Percentiles rank a stretch among this genome's conserved stretches.
Evolutionary conservation across 192 early-diverging fungal genomes (phyloP).

Genomic region (Funneliformis geosporum): DNA sequence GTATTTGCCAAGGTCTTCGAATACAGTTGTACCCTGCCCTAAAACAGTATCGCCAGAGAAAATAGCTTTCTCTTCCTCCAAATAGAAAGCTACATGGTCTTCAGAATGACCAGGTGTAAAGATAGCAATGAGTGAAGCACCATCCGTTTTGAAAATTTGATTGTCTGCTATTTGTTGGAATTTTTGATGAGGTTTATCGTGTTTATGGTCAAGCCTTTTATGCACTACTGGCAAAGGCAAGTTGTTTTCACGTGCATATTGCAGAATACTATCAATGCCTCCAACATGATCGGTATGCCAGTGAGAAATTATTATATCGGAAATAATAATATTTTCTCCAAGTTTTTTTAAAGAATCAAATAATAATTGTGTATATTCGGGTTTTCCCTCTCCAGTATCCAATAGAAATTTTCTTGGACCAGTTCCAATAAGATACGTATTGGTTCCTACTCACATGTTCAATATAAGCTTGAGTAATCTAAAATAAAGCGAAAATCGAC

Average conservation of each 20-base stretch:
- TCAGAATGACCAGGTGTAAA: conserved; percentile 82
- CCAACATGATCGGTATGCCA: conserved; percentile 82
- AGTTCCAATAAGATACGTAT: conserved; percentile 84
- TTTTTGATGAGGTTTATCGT: conserved; percentile 36
- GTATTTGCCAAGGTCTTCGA: conserved; percentile 71
- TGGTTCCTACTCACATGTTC: conserved; percentile 57
- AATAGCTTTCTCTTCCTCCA: conserved; percentile 66
- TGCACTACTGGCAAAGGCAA: conserved; percentile 26
- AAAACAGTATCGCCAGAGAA: conserved; percentile 83
- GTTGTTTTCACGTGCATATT: conserved; percentile 32
- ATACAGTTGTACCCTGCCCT: conserved; percentile 81
- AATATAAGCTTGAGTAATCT: not conserved
- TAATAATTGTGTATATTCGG: conserved; percentile 64
- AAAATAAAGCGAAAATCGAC: not conserved
- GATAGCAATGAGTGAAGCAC: conserved; percentile 61
- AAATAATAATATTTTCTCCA: conserved; percentile 52
- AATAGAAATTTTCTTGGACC: conserved; percentile 70
- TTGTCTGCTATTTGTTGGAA: conserved; percentile 48
- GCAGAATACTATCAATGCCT: conserved; percentile 54
- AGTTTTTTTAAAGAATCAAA: conserved; percentile 45
- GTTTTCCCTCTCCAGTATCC: conserved; percentile 79
- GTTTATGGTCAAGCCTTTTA: conserved; percentile 36
- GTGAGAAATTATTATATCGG: conserved; percentile 77
- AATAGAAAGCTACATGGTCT: conserved; percentile 75
- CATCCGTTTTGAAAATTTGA: conserved; percentile 65